Evolutionary conservation across 2,329 filamentous ascomycete genomes (phyloP).

Genomic region (Ophiosphaerella korrae): DNA sequence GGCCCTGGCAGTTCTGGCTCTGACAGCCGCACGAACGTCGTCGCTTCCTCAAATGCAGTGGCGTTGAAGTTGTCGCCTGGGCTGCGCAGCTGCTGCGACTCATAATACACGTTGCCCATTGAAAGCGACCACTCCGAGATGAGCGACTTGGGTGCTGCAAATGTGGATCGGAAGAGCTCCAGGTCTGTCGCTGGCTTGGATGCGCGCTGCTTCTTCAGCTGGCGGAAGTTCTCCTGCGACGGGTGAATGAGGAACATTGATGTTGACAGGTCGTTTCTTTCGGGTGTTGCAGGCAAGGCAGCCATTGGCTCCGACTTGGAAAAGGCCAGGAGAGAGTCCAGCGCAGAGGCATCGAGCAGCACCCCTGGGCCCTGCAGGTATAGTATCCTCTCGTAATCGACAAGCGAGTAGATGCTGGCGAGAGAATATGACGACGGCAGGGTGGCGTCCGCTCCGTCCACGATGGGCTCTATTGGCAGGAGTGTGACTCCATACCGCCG

Average conservation of each 20-base stretch:
- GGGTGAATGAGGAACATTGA: constrained; percentile 48
- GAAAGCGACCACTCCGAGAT: constrained; percentile 47
- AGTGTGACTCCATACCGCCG: constrained; percentile 53
- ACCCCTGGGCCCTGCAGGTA: constrained; percentile 53
- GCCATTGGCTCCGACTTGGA: constrained; percentile 44
- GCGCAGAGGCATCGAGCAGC: constrained; percentile 52
- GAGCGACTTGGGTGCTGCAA: constrained; percentile 37
- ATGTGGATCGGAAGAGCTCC: constrained; percentile 40
- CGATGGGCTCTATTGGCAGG: constrained; percentile 49
- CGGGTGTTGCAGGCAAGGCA: constrained; percentile 40
- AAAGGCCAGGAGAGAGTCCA: constrained; percentile 53
- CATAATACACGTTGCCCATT: constrained; percentile 47
- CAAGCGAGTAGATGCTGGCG: constrained; percentile 52
- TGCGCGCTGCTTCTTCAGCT: constrained; percentile 35
- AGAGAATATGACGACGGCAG: constrained; percentile 50
- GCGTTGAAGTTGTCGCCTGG: constrained; percentile 49
- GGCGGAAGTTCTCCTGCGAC: constrained; percentile 37
- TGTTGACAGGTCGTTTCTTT: constrained; percentile 38
- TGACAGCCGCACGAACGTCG: constrained; percentile 54
- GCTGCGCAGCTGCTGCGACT: constrained; percentile 38
- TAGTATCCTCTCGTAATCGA: constrained; percentile 53
- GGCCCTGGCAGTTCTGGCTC: constrained; percentile 57
- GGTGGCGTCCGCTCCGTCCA: constrained; percentile 40
- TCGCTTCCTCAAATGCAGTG: constrained; percentile 49
- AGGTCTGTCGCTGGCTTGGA: constrained; percentile 35